These are phyloP conservation scores for Cercospora sp. DNA, from an alignment of 2,329 filamentous ascomycete genomes.

Conservation along the genomic window DNA sequence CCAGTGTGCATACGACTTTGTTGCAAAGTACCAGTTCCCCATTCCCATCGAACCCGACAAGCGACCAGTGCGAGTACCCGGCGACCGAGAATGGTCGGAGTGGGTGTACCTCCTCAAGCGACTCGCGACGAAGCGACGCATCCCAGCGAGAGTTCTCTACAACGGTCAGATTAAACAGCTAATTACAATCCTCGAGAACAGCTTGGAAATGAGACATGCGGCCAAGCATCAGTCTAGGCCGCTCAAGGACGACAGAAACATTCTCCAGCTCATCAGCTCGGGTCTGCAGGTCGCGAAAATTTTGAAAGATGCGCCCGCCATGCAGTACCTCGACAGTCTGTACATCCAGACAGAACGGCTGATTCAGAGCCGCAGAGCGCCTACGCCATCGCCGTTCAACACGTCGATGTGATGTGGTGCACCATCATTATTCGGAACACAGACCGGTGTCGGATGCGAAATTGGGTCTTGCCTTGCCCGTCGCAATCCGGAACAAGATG, in stretches of 20 bases:
- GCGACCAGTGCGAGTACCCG: conserved; percentile 70
- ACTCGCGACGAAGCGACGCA: conserved; percentile 80
- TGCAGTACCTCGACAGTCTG: conserved; percentile 77
- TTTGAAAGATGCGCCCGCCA: conserved; percentile 77
- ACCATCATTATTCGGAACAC: neutral
- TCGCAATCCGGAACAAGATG: neutral
- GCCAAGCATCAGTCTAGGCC: conserved; percentile 80
- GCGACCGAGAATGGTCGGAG: conserved; percentile 85
- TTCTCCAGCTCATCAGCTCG: conserved; percentile 82
- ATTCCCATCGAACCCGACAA: conserved; percentile 82
- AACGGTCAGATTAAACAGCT: conserved; percentile 88
- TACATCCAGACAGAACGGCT: conserved; percentile 79
- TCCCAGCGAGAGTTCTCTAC: conserved; percentile 79
- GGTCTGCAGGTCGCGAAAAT: conserved; percentile 87
- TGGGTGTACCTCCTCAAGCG: conserved; percentile 87
- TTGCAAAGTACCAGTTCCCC: conserved; percentile 87
- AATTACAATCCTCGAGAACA: conserved; percentile 84
- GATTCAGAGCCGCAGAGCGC: conserved; percentile 56
- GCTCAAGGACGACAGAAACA: conserved; percentile 84
- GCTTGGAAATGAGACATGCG: conserved; percentile 81
- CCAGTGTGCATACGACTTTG: conserved; percentile 84
- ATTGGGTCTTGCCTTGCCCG: neutral
- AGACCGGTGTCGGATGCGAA: conserved; percentile 5
- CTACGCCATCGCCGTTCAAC: conserved; percentile 25
- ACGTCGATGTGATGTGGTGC: conserved; percentile 19